Conservation (phyloP, 192 early-diverging fungal species). For the Gigaspora rosea region DNA sequence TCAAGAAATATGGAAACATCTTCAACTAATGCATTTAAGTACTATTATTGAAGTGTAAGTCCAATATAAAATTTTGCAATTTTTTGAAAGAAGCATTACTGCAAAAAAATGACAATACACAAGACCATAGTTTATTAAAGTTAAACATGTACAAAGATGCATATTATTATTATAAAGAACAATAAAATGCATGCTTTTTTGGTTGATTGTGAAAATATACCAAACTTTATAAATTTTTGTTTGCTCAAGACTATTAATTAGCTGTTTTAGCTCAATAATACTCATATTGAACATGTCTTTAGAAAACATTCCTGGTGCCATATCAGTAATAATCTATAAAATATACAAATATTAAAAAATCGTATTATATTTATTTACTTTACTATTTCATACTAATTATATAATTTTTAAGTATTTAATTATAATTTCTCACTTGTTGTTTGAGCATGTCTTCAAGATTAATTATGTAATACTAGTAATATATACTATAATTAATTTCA, state of each 20-base stretch:
- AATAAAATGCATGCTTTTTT: conserved; percentile 2
- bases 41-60: not conserved
- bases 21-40: not conserved
- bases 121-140: too few relatives aligned
- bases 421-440: not conserved
- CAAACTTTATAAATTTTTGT: not conserved
- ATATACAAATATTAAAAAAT: too few relatives aligned
- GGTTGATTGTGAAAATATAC: not conserved
- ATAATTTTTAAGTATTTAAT: too few relatives aligned
- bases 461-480: not conserved
- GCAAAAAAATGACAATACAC: too few relatives aligned
- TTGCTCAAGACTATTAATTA: not conserved
- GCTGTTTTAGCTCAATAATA: not conserved
- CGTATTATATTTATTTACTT: too few relatives aligned
- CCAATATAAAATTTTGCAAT: conserved; percentile 10
- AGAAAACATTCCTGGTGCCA: too few relatives aligned
- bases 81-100: too few relatives aligned
- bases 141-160: too few relatives aligned
- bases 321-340: too few relatives aligned
- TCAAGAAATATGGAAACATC: not conserved
- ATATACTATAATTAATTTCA: not conserved
- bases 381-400: not conserved
- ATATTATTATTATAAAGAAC: too few relatives aligned
- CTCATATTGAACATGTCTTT: not conserved
- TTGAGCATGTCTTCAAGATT: not conserved